These are phyloP conservation scores for Aspergillus funiculosus DNA, from an alignment of 495 filamentous ascomycete genomes.

Conservation along the genomic window DNA sequence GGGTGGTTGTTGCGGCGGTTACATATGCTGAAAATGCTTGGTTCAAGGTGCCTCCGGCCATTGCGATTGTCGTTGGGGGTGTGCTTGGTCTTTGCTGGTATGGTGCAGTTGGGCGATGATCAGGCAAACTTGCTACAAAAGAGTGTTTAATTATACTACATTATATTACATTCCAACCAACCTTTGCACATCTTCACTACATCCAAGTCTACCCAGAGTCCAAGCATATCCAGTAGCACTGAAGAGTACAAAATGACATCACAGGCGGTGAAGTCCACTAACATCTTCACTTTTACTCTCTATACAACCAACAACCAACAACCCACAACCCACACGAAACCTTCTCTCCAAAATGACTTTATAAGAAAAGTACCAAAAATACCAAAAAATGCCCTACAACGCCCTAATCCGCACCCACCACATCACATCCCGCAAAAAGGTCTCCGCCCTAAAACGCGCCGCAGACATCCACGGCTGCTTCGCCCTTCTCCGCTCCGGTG, in stretches of 20 bases:
- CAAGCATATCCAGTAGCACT: background rate
- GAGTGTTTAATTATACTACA: background rate
- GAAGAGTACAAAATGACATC: background rate
- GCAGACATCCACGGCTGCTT: slow-evolving; percentile 51
- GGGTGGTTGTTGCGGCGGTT: slow-evolving; percentile 60
- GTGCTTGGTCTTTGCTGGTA: slow-evolving; percentile 61
- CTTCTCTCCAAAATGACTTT: slow-evolving; percentile 25
- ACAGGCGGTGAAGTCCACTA: background rate
- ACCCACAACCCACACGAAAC: background rate
- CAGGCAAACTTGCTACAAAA: background rate
- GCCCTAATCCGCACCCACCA: slow-evolving; percentile 73
- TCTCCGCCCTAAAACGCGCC: slow-evolving; percentile 58
- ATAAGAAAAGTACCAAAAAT: slow-evolving; percentile 25
- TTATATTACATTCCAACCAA: background rate
- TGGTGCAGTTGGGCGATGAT: slow-evolving; percentile 41
- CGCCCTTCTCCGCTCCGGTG: slow-evolving; percentile 60
- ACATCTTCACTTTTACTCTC: too few species aligned
- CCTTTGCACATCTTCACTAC: background rate
- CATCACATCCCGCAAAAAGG: slow-evolving; percentile 76
- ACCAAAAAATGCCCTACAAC: slow-evolving; percentile 36
- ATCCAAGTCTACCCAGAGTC: background rate
- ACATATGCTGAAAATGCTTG: slow-evolving; percentile 59
- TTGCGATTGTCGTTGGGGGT: slow-evolving; percentile 62
- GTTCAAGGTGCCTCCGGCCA: slow-evolving; percentile 54
- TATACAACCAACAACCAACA: too few species aligned